Evolutionary conservation across 768 basidiomycete genomes (phyloP).

Genomic region (Panaeolus papilionaceus): DNA sequence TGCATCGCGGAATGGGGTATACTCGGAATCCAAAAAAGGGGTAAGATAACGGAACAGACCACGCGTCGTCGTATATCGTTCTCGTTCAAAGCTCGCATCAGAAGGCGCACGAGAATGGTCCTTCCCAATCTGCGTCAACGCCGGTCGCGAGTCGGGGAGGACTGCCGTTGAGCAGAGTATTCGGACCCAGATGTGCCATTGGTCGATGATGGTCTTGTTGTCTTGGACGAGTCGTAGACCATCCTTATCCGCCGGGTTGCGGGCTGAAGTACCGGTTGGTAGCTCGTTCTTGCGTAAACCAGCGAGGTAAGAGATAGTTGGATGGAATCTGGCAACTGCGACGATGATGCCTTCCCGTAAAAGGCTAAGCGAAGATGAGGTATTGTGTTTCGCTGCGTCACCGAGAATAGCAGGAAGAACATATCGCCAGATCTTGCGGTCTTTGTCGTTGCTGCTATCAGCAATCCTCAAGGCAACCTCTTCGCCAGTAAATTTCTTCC

Average conservation of each 20-base stretch:
- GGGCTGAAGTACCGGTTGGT: slow-evolving; percentile 49
- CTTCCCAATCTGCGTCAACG: slow-evolving; percentile 59
- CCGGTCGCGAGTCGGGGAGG: slow-evolving; percentile 65
- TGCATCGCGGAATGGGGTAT: slow-evolving; percentile 81
- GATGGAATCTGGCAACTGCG: slow-evolving; percentile 73
- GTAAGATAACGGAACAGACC: slow-evolving; percentile 86
- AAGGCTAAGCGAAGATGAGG: slow-evolving; percentile 44
- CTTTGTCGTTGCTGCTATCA: slow-evolving; percentile 71
- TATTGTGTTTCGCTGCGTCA: slow-evolving; percentile 54
- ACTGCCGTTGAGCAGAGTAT: slow-evolving; percentile 84
- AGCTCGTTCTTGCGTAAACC: slow-evolving; percentile 63
- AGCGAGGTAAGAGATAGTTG: slow-evolving; percentile 73
- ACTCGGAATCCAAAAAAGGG: slow-evolving; percentile 88
- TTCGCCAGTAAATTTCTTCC: slow-evolving; percentile 60
- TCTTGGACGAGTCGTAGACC: slow-evolving; percentile 59
- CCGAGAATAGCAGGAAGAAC: slow-evolving; percentile 72
- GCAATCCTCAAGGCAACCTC: slow-evolving; percentile 73
- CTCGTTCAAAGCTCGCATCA: slow-evolving; percentile 78
- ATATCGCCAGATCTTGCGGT: slow-evolving; percentile 77
- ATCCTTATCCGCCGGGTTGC: slow-evolving; percentile 53
- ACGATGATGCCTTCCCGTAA: slow-evolving; percentile 74
- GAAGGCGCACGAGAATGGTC: slow-evolving; percentile 77
- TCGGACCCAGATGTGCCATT: slow-evolving; percentile 88
- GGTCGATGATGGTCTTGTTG: slow-evolving; percentile 64
- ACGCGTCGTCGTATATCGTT: slow-evolving; percentile 80